Evolutionary conservation across 1,284 basidiomycete genomes (phyloP), one percentile per base, ranked within the genome.

Genomic region (Microbotryum scabiosae): DNA sequence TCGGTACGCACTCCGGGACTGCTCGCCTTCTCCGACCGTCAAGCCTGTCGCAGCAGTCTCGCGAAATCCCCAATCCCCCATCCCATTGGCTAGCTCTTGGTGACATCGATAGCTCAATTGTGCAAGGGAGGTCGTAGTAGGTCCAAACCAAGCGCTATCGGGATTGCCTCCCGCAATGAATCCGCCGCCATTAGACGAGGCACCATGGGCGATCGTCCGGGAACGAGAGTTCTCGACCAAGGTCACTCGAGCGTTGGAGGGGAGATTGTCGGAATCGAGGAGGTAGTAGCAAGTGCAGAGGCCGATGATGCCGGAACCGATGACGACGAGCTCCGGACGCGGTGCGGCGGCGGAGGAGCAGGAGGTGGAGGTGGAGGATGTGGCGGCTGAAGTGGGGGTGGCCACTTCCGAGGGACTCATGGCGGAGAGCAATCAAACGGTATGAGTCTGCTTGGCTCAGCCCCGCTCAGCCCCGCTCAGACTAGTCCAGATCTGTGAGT

Each of bases 221-320:
- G 26, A 25, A 8, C 56, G 52, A 4, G 57, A 59, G 28, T 50
- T 52, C 30, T 68, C 67, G 62, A 68, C 32, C 43, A 68, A 51
- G 4, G 54, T 59, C 32, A 68, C 64, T 4, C 25, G 30, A 5
- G 57, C 4, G 0, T 48, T 45, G 10, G 45, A 16, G 7, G 64
- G 59, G 26, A 62, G 56, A 8, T 30, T 9, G 2, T 47, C 51
- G 6, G 21, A n/a, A 1, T 8, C 9, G 56, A 68, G 62, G 16
- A 52, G 20, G 54, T 64, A 59, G 56, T 61, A 62, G 10, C 62
- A 60, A 1, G 51, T 55, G 44, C 49, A 60, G 41, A 68, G 60
- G 1, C 62, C 61, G 26, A 68, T 51, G 56, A 68, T 68, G 18
- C 67, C 67, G 9, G 44, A 36, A 26, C 67, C 67, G 54, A 68